Base-by-base conservation (phyloP, 108 stramenopile genomes). In the Nitzschia sp. region DNA sequence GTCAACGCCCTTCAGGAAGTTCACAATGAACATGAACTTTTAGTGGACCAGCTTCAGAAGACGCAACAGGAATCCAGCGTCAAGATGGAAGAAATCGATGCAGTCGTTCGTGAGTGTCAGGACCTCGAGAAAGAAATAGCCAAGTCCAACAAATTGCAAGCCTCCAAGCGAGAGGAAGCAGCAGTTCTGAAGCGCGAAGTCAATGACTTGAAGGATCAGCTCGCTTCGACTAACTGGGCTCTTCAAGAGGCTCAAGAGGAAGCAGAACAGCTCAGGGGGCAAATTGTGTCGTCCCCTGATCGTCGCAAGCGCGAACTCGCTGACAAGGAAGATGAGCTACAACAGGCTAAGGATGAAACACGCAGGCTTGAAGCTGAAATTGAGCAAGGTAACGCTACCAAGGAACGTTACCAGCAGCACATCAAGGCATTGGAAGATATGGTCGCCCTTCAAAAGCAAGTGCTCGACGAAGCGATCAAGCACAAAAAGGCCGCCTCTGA, bases 41-140 rank as follows among this genome's bases (percentile, higher is more conserved):
- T 92, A 26, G 38, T 85, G 45, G 77, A 68, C n/a, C 76, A 81
- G 33, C 61, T 90, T 17, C 70, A 78, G 35, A 31, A 77, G 56
- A 73, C 68, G 0, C 59, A 76, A 57, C 46, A 55, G 17, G 57
- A 82, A 24, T 78, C 88, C 1, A 54, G 70, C 8, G 49, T 51
- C 9, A 75, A 80, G 57, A 54, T 71, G 65, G 56, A 85, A 49
- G 87, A 90, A 68, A 71, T 83, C 9, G 73, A 84, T 42, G 68
- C 78, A 53, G 71, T 90, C 17, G 82, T 85, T 35, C 64, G 66
- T n/a, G 95, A 96, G 70, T 91, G 91, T 56, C 77, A 76, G 34
- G 85, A 91, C 62, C 81, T 96, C 59, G 91, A 93, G 62, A 57
- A 64, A 0, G 89, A 92, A 35, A 92, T 96, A 54, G 88, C 90